phyloP scores from a whole-genome alignment of 495 filamentous ascomycete genomes.

The Ramalina peruviana region DNA sequence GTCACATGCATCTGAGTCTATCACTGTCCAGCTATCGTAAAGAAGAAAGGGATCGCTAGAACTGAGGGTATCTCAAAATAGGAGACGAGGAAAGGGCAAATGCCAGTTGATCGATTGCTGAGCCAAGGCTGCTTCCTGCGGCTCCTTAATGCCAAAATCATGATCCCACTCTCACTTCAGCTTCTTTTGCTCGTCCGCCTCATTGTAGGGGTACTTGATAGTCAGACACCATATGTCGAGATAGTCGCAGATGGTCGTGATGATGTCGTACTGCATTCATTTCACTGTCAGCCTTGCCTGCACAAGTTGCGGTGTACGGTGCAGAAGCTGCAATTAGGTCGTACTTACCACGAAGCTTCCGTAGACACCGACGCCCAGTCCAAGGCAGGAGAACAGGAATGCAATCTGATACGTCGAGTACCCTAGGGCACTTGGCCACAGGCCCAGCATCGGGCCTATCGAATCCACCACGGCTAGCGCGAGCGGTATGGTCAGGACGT shows the following conservation, averaged over 20 bases:
- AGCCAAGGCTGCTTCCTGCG: slow-evolving; percentile 1
- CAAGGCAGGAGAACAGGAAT: slow-evolving; percentile 73
- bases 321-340: too few relatives aligned
- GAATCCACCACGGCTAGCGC: slow-evolving; percentile 63
- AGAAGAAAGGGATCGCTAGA: too few relatives aligned
- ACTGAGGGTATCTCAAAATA: too few relatives aligned
- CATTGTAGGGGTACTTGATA: slow-evolving; percentile 60
- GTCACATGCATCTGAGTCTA: too few relatives aligned
- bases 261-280: slow-evolving; percentile 55
- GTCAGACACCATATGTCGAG: slow-evolving; percentile 96
- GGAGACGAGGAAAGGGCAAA: too few relatives aligned
- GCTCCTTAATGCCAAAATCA: not conserved
- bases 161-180: slow-evolving; percentile 4
- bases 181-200: slow-evolving; percentile 19
- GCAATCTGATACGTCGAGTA: slow-evolving; percentile 64
- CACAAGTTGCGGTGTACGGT: not conserved
- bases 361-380: slow-evolving; percentile 71
- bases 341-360: slow-evolving; percentile 74
- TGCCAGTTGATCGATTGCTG: too few relatives aligned
- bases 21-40: too few relatives aligned
- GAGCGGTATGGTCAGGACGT: slow-evolving; percentile 61
- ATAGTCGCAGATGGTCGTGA: slow-evolving; percentile 93
- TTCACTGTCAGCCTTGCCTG: not conserved
- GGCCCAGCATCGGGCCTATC: slow-evolving; percentile 50
- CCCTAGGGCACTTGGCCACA: slow-evolving; percentile 72